Base-by-base conservation (phyloP, 2,329 filamentous ascomycete species). In the Harringtonia lauricola region DNA sequence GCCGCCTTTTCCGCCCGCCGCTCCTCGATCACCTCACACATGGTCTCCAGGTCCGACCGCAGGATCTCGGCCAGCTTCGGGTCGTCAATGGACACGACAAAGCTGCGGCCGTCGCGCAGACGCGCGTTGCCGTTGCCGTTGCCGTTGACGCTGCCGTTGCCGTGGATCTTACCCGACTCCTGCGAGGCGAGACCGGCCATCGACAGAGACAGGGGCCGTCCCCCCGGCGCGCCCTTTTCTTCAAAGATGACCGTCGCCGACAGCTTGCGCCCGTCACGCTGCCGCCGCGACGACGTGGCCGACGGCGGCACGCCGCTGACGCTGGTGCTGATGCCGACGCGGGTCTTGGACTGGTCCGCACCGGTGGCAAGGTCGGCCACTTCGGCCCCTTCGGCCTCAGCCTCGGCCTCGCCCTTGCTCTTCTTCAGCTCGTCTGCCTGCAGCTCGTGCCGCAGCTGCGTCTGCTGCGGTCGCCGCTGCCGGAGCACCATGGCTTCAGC, bases 21-120 rank as follows among this genome's bases (percentile, higher is more conserved):
- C 13, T 46, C 43, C 12, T 45, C 45, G 12, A 48, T n/a, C 45
- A 55, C 42, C 19, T 53, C 49, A 43, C 51, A 60, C 49, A 49
- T 39, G 44, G 54, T 55, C 47, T 59, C 53, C 22, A 62, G 46
- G 12, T 59, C 57, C 35, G 51, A 51, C 34, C 54, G 54, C 36
- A 63, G 43, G 37, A 62, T 59, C 42, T 69, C 64, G 13, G 62
- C 60, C 35, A 72, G 64, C 49, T 62, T 58, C 13, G 57, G 54
- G 42, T 64, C 62, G 43, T 62, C 57, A 8, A 58, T 56, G 1
- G 56, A 58, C 6, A 58, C 30, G 15, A 56, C 47, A 36, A 53
- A 56, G 36, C 51, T 49, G 37, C 41, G 50, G 4, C 35, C 28
- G 31, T 36, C 17, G 4, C n/a, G n/a, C 26, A 10, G 18, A 5